These are phyloP conservation scores for Botrytis aclada DNA, from an alignment of 2,329 filamentous ascomycete genomes.

Conservation along the genomic window DNA sequence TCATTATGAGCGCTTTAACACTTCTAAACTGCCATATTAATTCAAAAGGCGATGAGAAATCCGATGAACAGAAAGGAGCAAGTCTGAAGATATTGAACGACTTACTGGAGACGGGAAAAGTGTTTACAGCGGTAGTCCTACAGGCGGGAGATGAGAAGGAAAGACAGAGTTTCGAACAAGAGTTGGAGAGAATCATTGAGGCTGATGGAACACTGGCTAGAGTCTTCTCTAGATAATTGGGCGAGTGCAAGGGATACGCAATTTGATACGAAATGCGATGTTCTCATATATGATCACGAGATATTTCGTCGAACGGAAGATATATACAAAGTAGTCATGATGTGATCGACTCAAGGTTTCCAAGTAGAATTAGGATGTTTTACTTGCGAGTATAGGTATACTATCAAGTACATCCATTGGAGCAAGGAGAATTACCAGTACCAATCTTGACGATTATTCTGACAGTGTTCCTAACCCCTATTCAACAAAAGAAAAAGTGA, in stretches of 20 bases:
- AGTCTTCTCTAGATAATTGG: background rate
- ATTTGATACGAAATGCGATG: background rate
- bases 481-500: background rate
- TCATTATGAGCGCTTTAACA: constrained; percentile 60
- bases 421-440: background rate
- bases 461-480: background rate
- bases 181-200: background rate
- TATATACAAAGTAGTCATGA: background rate
- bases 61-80: background rate
- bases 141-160: background rate
- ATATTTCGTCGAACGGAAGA: background rate
- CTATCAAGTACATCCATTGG: fast-evolving
- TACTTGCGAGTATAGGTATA: background rate
- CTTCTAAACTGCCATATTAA: constrained; percentile 30
- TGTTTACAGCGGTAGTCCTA: background rate
- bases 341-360: background rate
- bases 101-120: background rate
- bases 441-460: background rate
- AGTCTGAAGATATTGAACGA: background rate
- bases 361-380: background rate
- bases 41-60: background rate
- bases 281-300: background rate
- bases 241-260: fast-evolving
- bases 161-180: background rate
- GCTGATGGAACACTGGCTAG: background rate